Percentiles rank a stretch among this genome's conserved stretches.
These are phyloP conservation scores for Globisporangium cederbergense DNA, from an alignment of 352 stramenopile genomes.

Conservation along the genomic window DNA sequence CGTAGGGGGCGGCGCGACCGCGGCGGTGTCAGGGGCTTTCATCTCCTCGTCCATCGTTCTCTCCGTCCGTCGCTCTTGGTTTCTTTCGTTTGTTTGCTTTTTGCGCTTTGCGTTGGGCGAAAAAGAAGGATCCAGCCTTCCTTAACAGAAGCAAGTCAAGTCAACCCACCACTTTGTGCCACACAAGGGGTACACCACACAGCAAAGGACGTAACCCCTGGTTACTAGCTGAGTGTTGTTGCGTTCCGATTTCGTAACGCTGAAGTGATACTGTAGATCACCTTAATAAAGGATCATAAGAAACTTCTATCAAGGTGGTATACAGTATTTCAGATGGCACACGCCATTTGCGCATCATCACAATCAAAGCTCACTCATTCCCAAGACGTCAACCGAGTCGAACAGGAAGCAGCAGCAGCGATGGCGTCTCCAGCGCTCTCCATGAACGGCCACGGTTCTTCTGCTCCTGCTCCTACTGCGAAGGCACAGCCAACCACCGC, in stretches of 20 bases:
- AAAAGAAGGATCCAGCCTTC: constrained; percentile 1
- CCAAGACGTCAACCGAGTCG: neutral
- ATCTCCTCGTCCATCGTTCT: constrained; percentile 69
- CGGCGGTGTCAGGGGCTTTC: constrained; percentile 38
- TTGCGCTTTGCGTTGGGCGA: constrained; percentile 1
- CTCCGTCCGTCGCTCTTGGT: constrained; percentile 6
- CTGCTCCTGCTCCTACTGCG: neutral
- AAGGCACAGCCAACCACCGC: neutral
- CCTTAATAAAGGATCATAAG: neutral
- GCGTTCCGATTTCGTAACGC: neutral
- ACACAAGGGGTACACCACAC: neutral
- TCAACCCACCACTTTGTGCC: constrained; percentile 5
- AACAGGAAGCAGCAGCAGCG: neutral
- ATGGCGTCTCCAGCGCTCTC: neutral
- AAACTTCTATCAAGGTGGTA: neutral
- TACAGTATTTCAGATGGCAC: too few species aligned
- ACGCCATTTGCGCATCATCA: neutral
- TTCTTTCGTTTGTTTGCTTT: constrained; percentile 5
- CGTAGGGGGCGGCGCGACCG: constrained; percentile 14
- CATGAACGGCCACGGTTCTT: constrained; percentile 3
- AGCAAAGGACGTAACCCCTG: neutral
- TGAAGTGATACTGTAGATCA: too few species aligned
- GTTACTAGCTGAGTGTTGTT: neutral
- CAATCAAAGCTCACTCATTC: neutral
- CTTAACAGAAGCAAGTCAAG: neutral